Evolutionary conservation across 495 filamentous ascomycete species (phyloP).

Genomic region (Xylaria telfairii): DNA sequence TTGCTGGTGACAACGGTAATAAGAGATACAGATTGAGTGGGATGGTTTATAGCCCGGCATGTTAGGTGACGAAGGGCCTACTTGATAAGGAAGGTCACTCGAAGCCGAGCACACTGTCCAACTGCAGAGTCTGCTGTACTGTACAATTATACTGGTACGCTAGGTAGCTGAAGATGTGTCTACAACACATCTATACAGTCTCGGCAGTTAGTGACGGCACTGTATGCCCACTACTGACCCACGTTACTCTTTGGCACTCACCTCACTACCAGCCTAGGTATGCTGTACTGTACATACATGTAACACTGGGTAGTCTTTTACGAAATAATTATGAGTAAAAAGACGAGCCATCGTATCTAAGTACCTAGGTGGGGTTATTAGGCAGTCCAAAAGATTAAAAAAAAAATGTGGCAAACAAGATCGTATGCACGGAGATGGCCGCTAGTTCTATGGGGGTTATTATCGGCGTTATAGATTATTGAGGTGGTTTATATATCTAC

Average conservation of each 20-base stretch:
- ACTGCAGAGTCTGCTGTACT: background rate
- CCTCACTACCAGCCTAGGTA: background rate
- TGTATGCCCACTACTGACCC: background rate
- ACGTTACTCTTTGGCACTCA: background rate
- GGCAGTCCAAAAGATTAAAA: background rate
- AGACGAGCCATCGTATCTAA: background rate
- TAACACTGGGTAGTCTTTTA: background rate
- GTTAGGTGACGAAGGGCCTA: background rate
- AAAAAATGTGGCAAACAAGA: background rate
- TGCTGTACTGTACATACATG: background rate
- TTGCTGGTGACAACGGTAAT: background rate
- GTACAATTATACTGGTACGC: background rate
- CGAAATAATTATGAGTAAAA: background rate
- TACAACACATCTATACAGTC: background rate
- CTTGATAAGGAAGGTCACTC: conserved; percentile 10
- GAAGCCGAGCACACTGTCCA: background rate
- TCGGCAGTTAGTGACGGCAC: background rate
- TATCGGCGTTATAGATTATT: background rate
- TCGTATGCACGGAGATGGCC: background rate
- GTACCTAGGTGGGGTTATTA: background rate
- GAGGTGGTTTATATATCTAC: background rate
- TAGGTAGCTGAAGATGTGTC: background rate
- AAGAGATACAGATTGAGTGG: background rate
- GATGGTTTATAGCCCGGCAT: background rate
- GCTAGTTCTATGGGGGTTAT: background rate